These are phyloP conservation scores for Aspergillus flavus DNA, from an alignment of 2,329 filamentous ascomycete species.

Conservation along the genomic window DNA sequence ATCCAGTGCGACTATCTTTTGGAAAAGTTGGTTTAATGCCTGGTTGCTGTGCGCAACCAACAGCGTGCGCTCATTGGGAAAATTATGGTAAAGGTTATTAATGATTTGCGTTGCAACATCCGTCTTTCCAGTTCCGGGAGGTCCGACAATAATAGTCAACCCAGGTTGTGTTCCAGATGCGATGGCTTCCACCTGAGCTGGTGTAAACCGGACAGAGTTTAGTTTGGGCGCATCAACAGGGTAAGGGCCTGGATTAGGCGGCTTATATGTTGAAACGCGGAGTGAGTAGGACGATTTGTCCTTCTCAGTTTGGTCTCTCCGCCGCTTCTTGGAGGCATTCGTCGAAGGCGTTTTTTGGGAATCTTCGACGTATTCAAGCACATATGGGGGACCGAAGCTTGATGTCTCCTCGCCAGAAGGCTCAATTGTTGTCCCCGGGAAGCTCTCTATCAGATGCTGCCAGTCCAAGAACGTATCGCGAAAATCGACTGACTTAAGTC, in stretches of 20 bases:
- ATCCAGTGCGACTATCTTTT: constrained; percentile 94
- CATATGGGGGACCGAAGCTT: constrained; percentile 84
- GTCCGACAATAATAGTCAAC: constrained; percentile 89
- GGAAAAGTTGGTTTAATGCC: constrained; percentile 94
- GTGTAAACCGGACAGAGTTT: constrained; percentile 85
- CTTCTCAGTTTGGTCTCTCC: constrained; percentile 73
- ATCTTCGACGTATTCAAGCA: constrained; percentile 69
- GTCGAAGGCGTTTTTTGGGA: constrained; percentile 52
- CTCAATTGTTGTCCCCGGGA: constrained; percentile 85
- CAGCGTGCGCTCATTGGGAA: constrained; percentile 86
- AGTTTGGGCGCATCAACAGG: constrained; percentile 78
- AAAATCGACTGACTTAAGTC: constrained; percentile 79
- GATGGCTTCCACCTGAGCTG: constrained; percentile 88
- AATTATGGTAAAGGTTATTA: constrained; percentile 98
- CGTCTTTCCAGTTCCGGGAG: constrained; percentile 97
- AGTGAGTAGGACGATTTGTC: constrained; percentile 67
- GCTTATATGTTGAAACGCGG: constrained; percentile 86
- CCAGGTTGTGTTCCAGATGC: constrained; percentile 92
- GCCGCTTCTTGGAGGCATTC: constrained; percentile 81
- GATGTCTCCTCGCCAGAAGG: constrained; percentile 70
- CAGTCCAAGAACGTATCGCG: constrained; percentile 94
- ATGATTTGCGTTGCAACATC: constrained; percentile 98
- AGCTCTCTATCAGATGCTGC: constrained; percentile 87
- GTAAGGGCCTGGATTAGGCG: constrained; percentile 87
- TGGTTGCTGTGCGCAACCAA: constrained; percentile 97